Base-by-base conservation (phyloP, 2,329 filamentous ascomycete species). In the Ophiostoma ips region DNA sequence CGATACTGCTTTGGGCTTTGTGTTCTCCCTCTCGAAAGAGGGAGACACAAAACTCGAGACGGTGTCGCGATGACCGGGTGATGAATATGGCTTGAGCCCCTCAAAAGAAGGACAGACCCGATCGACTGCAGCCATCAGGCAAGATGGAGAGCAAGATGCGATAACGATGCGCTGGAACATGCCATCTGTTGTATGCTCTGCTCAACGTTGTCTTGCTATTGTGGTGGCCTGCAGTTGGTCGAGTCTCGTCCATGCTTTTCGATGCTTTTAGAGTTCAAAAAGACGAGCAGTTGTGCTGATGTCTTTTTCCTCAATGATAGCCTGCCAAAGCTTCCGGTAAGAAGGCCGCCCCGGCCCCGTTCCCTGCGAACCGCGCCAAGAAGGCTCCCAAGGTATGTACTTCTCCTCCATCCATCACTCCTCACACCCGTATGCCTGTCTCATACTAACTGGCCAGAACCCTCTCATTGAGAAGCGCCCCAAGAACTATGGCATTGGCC, bases 221-320 rank as follows among this genome's bases (percentile, higher is more conserved):
- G 9, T 19, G n/a, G n/a, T 28, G 24, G 5, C 5, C 24, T 28
- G 8, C 24, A 28, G 24, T 28, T 28, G 24, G 5, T 8, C 24
- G 24, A 8, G 24, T 28, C 24, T 55, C 63, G 64, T 59, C 65
- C 10, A 13, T 37, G 30, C 36, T 45, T 15, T 28, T 49, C 46
- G 69, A 51, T 35, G 76, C 84, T 92, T 83, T 73, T 94, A 94
- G 87, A 94, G 87, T 84, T 72, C 84, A 53, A 80, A 80, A 38
- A 55, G 83, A 85, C 76, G 67, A 70, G 34, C 76, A 82, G 79
- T 80, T 76, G 78, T 72, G 84, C 88, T 95, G 85, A 94, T 87
- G 75, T 84, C 92, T 87, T 94, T 85, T 89, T 94, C 87, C 90
- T 96, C 90, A 92, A 96, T 96, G 89, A 96, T 77, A 96, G 92